Percentiles rank a stretch among this genome's conserved stretches.
Conservation (phyloP, 352 stramenopile genomes). For the Phytophthora pistaciae region DNA sequence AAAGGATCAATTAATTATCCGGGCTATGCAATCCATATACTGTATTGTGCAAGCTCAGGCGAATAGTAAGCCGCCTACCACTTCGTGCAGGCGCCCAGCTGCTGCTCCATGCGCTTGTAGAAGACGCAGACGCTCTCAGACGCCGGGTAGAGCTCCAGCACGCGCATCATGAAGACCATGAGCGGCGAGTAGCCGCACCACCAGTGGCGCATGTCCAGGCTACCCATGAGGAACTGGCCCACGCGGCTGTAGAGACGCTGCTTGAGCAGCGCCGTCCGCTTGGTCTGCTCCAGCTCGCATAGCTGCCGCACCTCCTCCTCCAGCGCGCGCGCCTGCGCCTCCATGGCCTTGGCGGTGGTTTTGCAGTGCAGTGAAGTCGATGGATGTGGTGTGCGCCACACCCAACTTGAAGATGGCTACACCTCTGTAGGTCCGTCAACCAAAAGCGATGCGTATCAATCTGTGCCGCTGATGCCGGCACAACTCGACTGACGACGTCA, state of each 20-base stretch:
- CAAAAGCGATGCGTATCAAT: neutral
- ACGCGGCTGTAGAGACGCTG: conserved; percentile 81
- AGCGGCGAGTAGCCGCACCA: conserved; percentile 83
- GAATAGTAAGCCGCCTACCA: conserved; percentile 49
- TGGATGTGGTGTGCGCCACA: conserved; percentile 15
- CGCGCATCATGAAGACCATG: conserved; percentile 91
- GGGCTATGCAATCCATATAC: no score
- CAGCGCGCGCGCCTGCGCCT: conserved; percentile 45
- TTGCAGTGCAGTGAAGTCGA: conserved; percentile 25
- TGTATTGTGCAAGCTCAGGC: no score
- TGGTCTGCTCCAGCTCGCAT: conserved; percentile 44
- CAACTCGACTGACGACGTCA: conserved; percentile 11
- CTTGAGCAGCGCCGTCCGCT: conserved; percentile 55
- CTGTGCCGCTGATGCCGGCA: conserved; percentile 5
- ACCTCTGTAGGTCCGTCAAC: conserved; percentile 1
- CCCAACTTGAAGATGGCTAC: conserved; percentile 10
- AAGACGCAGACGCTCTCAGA: conserved; percentile 79
- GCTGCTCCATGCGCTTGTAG: conserved; percentile 76
- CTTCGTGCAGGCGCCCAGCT: conserved; percentile 68
- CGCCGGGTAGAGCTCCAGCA: conserved; percentile 79
- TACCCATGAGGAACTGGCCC: conserved; percentile 80
- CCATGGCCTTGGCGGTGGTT: conserved; percentile 30
- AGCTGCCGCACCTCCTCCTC: conserved; percentile 47
- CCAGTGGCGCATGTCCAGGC: conserved; percentile 73
- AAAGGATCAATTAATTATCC: no score